phyloP scores from a whole-genome alignment of 768 basidiomycete genomes.

The Termitomyces sp. region DNA sequence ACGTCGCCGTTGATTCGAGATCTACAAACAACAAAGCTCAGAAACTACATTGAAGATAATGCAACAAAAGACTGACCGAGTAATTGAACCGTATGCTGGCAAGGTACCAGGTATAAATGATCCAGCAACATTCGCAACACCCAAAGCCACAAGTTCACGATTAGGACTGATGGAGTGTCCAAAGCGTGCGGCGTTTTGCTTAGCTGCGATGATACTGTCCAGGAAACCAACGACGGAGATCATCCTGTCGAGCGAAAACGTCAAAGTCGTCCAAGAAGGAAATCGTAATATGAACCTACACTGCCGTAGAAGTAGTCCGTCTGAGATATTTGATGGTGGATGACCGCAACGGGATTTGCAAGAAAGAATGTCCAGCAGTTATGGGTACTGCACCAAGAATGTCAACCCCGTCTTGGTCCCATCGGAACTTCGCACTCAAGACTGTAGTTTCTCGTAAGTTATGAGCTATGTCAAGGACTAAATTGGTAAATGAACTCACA shows the following conservation, averaged over 20 bases:
- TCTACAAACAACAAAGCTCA: conserved; percentile 24
- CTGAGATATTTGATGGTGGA: conserved; percentile 62
- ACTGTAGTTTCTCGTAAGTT: conserved; percentile 44
- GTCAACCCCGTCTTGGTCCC: conserved; percentile 77
- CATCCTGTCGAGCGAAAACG: conserved; percentile 38
- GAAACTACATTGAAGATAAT: conserved; percentile 4
- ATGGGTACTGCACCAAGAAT: conserved; percentile 80
- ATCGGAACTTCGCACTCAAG: conserved; percentile 61
- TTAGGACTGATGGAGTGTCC: conserved; percentile 91
- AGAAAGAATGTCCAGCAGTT: conserved; percentile 53
- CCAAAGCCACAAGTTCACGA: conserved; percentile 92
- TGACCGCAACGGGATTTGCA: conserved; percentile 70
- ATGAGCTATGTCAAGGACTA: not conserved
- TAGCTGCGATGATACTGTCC: conserved; percentile 93
- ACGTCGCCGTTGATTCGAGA: conserved; percentile 89
- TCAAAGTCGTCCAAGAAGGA: not conserved
- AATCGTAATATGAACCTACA: no score
- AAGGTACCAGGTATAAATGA: conserved; percentile 87
- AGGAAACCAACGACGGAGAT: conserved; percentile 87
- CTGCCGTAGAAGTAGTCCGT: conserved; percentile 80
- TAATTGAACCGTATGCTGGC: conserved; percentile 91
- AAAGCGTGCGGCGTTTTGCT: conserved; percentile 83
- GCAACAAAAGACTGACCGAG: conserved; percentile 48
- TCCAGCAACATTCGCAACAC: conserved; percentile 73
- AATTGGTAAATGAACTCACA: conserved; percentile 40